Evolutionary conservation across 2,329 filamentous ascomycete genomes (phyloP), one percentile per base, ranked within the genome.

Genomic region (Lasiodiplodia hormozganensis): DNA sequence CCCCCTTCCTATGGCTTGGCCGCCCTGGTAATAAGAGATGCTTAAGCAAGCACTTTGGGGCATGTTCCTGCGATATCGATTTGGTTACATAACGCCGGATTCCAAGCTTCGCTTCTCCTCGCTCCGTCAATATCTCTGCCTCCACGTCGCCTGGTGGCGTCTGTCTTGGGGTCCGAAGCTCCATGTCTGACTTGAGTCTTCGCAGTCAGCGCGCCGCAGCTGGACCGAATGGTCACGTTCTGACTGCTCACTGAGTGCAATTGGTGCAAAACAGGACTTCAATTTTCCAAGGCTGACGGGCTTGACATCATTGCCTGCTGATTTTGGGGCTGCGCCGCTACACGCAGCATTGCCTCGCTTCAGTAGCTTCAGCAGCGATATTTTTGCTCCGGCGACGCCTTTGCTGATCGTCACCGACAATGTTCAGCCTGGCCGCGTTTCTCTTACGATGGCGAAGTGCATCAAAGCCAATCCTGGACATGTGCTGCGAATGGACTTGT

Each of bases 91-190:
- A 6, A 23, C 58, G 58, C 25, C 58, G 34, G 36, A 25, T 62
- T 36, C 58, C 58, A 51, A 51, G 14, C 43, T 25, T 52, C 47
- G 31, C 31, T 43, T 52, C 34, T 28, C n/a, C 51, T 36, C 43
- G n/a, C 43, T 10, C 58, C 18, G 8, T 36, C 58, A 38, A 16
- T n/a, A 11, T 8, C n/a, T 23, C 43, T 28, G 14, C 16, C 16
- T 38, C 58, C 58, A 36, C 28, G 43, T 49, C 57, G 47, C 57
- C n/a, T 8, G 21, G 47, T 64, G 60, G 60, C 60, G 60, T 11
- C 60, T 25, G 12, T 31, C n/a, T 25, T 53, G 43, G 40, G 16
- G 31, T 47, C 60, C 28, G 38, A 25, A 12, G 3, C 14, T 64
- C 10, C 4, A 10, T 49, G 28, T 47, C 28, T 64, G 60, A 64